Percentiles rank a stretch among this genome's conserved stretches.
phyloP scores from a whole-genome alignment of 805 yeast species.

The Kluyveromyces nonfermentans region DNA sequence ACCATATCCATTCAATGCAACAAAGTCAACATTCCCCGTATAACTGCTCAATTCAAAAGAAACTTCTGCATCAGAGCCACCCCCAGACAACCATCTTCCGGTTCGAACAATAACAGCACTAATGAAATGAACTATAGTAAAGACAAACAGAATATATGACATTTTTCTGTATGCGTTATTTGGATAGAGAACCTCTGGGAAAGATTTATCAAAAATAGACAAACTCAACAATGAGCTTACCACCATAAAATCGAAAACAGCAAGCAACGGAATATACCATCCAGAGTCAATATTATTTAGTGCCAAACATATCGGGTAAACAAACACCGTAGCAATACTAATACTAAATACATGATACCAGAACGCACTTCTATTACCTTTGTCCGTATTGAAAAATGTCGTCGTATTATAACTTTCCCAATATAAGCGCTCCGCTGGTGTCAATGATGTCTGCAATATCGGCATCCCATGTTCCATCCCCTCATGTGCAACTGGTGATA shows the following conservation, averaged over 20 bases:
- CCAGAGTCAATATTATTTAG: slow-evolving; percentile 50
- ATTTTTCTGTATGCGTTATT: slow-evolving; percentile 61
- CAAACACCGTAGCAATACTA: slow-evolving; percentile 36
- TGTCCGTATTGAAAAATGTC: slow-evolving; percentile 50
- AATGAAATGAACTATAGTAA: slow-evolving; percentile 44
- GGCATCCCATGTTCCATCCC: slow-evolving; percentile 61
- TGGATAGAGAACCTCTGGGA: slow-evolving; percentile 61
- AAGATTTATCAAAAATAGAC: slow-evolving; percentile 47
- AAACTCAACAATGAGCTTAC: slow-evolving; percentile 45
- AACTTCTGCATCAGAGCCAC: slow-evolving; percentile 21
- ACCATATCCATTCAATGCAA: slow-evolving; percentile 21
- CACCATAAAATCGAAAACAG: slow-evolving; percentile 39
- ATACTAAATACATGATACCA: slow-evolving; percentile 44
- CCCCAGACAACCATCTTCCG: slow-evolving; percentile 9
- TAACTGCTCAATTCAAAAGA: neutral
- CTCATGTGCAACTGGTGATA: slow-evolving; percentile 40
- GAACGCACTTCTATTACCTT: slow-evolving; percentile 41
- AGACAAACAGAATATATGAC: slow-evolving; percentile 49
- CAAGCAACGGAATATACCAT: slow-evolving; percentile 49
- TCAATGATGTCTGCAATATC: slow-evolving; percentile 53
- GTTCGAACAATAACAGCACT: slow-evolving; percentile 36
- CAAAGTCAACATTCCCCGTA: slow-evolving; percentile 10
- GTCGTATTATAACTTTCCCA: slow-evolving; percentile 79
- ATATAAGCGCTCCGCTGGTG: slow-evolving; percentile 61
- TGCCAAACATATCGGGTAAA: slow-evolving; percentile 63